phyloP scores from a whole-genome alignment of 352 stramenopile genomes.

The Globisporangium nodosum region DNA sequence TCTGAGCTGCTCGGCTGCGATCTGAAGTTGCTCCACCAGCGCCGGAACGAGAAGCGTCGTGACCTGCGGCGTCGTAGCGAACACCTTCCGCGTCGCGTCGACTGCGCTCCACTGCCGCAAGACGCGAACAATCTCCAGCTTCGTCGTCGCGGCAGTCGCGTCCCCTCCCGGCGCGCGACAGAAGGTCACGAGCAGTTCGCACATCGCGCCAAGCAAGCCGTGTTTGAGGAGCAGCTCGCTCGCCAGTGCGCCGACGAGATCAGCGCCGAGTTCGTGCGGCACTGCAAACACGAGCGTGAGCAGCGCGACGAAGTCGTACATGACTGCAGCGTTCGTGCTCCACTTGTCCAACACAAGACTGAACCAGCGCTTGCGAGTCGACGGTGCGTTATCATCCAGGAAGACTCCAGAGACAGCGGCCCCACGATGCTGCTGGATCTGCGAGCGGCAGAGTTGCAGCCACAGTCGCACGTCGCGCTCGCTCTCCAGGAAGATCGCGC shows the following conservation, averaged over 20 bases:
- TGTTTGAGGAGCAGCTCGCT: slow-evolving; percentile 1
- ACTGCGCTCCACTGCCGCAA: slow-evolving; percentile 9
- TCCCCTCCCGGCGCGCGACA: background rate
- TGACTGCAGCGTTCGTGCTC: slow-evolving; percentile 5
- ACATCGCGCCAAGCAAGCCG: background rate
- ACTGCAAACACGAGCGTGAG: slow-evolving; percentile 18
- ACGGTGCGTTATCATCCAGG: background rate
- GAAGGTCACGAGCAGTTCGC: slow-evolving; percentile 1
- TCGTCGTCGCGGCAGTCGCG: background rate
- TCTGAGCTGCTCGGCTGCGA: background rate
- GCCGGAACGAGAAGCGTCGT: background rate
- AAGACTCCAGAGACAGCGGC: slow-evolving; percentile 11
- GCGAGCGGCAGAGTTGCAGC: slow-evolving; percentile 10
- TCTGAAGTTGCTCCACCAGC: background rate
- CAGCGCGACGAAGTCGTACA: slow-evolving; percentile 14
- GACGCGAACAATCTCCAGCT: slow-evolving; percentile 3
- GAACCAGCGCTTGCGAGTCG: slow-evolving; percentile 10
- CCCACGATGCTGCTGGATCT: slow-evolving; percentile 7
- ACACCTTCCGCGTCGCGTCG: background rate
- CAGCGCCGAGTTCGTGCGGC: slow-evolving; percentile 4
- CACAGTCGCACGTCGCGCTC: slow-evolving; percentile 8
- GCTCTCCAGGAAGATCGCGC: slow-evolving; percentile 1
- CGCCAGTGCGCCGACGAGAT: slow-evolving; percentile 1
- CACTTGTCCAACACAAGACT: slow-evolving; percentile 8
- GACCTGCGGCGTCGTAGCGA: background rate